Conservation (phyloP, 2,329 filamentous ascomycete species). For the Verticillium klebahnii region DNA sequence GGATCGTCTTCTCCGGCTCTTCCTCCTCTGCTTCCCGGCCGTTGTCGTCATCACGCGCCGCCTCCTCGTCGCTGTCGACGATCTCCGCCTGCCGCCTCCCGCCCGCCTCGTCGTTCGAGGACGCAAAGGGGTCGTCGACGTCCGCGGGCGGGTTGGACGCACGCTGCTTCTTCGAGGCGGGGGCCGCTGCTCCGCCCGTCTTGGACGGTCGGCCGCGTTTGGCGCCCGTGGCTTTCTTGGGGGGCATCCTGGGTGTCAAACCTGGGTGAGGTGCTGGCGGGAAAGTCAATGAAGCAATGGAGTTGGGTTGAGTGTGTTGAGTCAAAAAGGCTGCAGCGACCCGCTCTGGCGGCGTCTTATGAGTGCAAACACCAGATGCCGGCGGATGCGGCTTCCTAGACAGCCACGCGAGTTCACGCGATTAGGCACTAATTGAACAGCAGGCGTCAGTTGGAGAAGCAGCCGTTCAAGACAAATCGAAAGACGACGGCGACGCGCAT, state of each 20-base stretch:
- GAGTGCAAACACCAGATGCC: no score
- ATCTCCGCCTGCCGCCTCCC: conserved; percentile 1
- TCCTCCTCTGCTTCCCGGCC: conserved; percentile 18
- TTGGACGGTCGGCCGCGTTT: conserved; percentile 29
- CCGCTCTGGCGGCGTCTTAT: no score
- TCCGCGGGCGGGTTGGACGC: conserved; percentile 4
- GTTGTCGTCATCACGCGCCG: conserved; percentile 1
- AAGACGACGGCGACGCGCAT: neutral
- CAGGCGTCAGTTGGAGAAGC: neutral
- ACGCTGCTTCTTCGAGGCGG: conserved; percentile 16
- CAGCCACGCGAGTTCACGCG: no score
- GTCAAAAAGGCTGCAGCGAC: no score
- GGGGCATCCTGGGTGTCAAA: conserved; percentile 32
- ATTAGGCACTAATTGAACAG: no score
- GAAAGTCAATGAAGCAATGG: neutral
- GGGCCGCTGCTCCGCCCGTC: neutral
- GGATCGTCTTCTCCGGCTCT: conserved; percentile 50
- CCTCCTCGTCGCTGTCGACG: conserved; percentile 25
- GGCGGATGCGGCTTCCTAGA: no score
- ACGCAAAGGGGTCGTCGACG: conserved; percentile 25
- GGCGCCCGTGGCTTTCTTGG: conserved; percentile 30
- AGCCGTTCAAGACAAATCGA: neutral
- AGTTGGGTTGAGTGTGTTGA: no score
- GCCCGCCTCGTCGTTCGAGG: conserved; percentile 23
- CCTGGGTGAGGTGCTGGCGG: neutral